Evolutionary conservation across 2,329 filamentous ascomycete genomes (phyloP), one percentile per base, ranked within the genome.

Genomic region (Aquanectria penicillioides): DNA sequence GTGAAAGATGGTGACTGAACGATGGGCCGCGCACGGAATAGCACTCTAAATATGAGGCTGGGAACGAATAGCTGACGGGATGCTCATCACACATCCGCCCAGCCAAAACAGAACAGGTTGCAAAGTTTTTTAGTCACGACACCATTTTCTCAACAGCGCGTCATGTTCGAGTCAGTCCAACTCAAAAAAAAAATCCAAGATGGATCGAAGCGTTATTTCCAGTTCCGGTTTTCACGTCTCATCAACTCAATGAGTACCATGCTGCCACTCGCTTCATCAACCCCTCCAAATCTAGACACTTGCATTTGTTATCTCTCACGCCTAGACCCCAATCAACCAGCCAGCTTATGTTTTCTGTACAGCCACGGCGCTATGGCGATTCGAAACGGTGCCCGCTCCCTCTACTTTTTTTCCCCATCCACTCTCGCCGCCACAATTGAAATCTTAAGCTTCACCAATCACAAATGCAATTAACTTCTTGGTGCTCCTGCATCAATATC

Each of bases 141-240:
- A 52, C 54, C 47, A 41, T 38, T 26, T 36, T 47, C 26, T 13
- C 17, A 38, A 13, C 25, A 43, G 18, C 15, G 8, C 31, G 15
- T 50, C 34, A 38, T 25, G 47, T 51, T 52, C 26, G 54, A 57
- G 47, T 57, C 54, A 57, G 54, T 23, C 17, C 26, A 28, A 22
- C 37, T 25, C n/a, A 28, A 5, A 13, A 28, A 33, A 25, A n/a
- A 4, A n/a, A 5, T 13, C 8, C 10, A 37, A 26, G 26, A 23
- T 38, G 17, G 7, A 9, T 41, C 25, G 13, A 17, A 25, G 25
- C 12, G 22, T 33, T 38, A n/a, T 36, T 31, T 25, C 40, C 38
- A 22, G n/a, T n/a, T 47, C 43, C 33, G 50, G 41, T 28, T 54
- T n/a, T 47, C 23, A 17, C 25, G 40, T 44, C 15, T 36, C 29